Base-by-base conservation (phyloP, 2,329 filamentous ascomycete genomes). In the Rasamsonia emersonii region DNA sequence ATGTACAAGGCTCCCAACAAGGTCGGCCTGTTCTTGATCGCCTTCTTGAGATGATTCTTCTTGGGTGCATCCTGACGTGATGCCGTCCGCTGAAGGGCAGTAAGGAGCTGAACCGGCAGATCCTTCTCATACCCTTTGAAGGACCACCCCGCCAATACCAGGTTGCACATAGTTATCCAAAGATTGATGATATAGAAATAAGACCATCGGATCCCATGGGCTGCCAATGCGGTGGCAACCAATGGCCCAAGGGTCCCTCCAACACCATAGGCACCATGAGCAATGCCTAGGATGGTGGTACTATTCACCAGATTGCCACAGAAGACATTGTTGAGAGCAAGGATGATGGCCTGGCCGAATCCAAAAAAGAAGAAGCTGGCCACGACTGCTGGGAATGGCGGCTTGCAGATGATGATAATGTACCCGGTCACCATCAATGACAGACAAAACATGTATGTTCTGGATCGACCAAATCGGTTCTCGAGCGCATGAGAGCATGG, bases 1-100 rank as follows among this genome's bases (percentile, higher is more conserved):
- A 91, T 82, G 64, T 91, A 91, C 7, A 85, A 55, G 0, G 84
- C 79, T 3, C 83, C 82, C 0, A 91, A 67, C 1, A 91, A 58
- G 0, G 86, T 83, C 4, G 77, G 68, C 18, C 58, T 62, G 43
- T 68, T 70, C 36, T 61, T 61, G 18, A 77, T 44, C 2, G 71
- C 67, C 31, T 62, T 53, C 35, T 60, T 73, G 53, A 62, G 67
- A 47, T 56, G 27, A 18, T 50, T 43, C 10, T 33, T 44, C 31
- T 52, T 58, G 19, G 42, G 52, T 5, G 41, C 51, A 6, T 49
- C 49, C 35, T 61, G 59, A 4, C 53, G 54, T 27, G 58, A 69
- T 9, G 61, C 51, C 8, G 65, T 56, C 31, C 56, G 44, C 37
- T 70, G 62, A 0, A 70, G 47, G 3, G 58, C 53, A 15, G 58